Evolutionary conservation across 257 asterid genomes (phyloP).

Genomic region (Coffea eugenioides): DNA sequence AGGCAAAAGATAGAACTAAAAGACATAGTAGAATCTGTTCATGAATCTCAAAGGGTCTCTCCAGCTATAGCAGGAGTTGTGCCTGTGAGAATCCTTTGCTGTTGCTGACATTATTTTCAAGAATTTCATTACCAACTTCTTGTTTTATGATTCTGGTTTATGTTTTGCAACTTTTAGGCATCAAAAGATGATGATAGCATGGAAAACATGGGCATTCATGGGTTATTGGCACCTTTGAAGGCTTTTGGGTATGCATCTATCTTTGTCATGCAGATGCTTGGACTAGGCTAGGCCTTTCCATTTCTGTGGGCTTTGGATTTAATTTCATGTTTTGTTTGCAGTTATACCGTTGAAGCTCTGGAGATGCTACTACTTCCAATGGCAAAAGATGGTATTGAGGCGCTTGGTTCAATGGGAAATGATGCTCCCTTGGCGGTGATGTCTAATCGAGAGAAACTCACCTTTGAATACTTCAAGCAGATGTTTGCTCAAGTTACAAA

Average conservation of each 20-base stretch:
- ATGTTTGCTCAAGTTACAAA: constrained; percentile 99
- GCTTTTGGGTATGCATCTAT: constrained; percentile 81
- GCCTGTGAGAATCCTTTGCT: constrained; percentile 52
- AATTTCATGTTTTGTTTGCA: constrained; percentile 34
- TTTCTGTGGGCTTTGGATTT: constrained; percentile 6
- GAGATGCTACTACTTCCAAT: constrained; percentile 95
- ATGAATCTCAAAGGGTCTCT: constrained; percentile 61
- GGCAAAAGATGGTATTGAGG: constrained; percentile 96
- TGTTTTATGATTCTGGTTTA: constrained; percentile 17
- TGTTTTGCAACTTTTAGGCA: constrained; percentile 42
- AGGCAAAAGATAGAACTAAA: constrained; percentile 79
- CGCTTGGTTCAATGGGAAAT: constrained; percentile 99
- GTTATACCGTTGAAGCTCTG: constrained; percentile 85
- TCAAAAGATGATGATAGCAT: constrained; percentile 68
- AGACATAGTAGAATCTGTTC: constrained; percentile 83
- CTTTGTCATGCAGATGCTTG: constrained; percentile 11
- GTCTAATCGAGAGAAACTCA: constrained; percentile 93
- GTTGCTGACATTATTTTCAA: neutral
- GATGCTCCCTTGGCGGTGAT: constrained; percentile 98
- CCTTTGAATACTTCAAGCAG: constrained; percentile 94
- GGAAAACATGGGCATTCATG: constrained; percentile 90
- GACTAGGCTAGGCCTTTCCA: neutral
- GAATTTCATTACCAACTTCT: constrained; percentile 10
- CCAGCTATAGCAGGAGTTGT: constrained; percentile 75
- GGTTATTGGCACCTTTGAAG: constrained; percentile 85